Evolutionary conservation across 192 early-diverging fungal species (phyloP).

Genomic region (Coemansia sp.): DNA sequence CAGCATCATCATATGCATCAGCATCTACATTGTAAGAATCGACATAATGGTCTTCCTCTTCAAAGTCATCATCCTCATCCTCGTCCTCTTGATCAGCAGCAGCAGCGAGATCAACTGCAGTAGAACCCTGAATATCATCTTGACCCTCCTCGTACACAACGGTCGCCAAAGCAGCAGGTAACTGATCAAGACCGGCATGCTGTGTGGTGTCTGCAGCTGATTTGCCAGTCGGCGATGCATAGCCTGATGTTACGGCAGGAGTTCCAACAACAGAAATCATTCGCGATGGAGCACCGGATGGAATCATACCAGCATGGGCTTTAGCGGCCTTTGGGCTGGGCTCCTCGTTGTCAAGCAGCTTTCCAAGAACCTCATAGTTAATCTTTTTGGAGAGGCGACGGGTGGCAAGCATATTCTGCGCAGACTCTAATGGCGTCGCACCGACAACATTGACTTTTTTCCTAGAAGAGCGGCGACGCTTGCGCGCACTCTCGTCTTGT

Average conservation of each 20-base stretch:
- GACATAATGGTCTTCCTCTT: constrained; percentile 24
- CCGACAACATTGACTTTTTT: constrained; percentile 39
- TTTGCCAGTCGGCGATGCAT: constrained; percentile 33
- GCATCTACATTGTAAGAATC: constrained; percentile 11
- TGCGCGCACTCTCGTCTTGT: constrained; percentile 23
- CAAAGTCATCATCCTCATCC: constrained; percentile 54
- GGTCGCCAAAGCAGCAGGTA: constrained; percentile 32
- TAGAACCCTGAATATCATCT: constrained; percentile 50
- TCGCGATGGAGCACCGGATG: constrained; percentile 51
- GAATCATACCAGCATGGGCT: constrained; percentile 43
- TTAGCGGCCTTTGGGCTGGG: constrained; percentile 29
- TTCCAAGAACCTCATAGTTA: constrained; percentile 78
- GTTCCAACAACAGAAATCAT: constrained; percentile 38
- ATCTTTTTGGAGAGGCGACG: constrained; percentile 88
- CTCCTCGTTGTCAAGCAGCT: constrained; percentile 60
- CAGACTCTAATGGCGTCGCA: constrained; percentile 73
- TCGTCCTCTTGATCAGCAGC: constrained; percentile 49
- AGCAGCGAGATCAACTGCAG: constrained; percentile 31
- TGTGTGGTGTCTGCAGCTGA: constrained; percentile 24
- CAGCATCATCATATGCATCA: constrained; percentile 18
- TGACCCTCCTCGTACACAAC: constrained; percentile 42
- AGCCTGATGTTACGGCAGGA: constrained; percentile 24
- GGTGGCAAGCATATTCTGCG: constrained; percentile 66
- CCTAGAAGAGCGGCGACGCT: constrained; percentile 32
- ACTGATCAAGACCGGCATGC: constrained; percentile 30